phyloP scores from a whole-genome alignment of 169 alveolate genomes.

The Cryptosporidium parvum region DNA sequence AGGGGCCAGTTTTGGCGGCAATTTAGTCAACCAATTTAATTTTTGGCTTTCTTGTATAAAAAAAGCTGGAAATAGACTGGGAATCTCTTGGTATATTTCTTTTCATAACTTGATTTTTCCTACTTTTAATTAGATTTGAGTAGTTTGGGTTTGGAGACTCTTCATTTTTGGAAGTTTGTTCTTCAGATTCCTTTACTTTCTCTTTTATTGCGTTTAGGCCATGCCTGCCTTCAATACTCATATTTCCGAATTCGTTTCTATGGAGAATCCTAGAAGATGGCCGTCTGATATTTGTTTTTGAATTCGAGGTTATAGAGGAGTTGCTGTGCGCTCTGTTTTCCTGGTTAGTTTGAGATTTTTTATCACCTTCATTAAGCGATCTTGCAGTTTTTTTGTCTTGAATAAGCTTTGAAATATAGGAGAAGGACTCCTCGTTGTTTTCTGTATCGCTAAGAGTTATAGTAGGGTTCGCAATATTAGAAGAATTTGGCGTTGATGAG shows the following conservation, averaged over 20 bases:
- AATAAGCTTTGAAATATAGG: constrained; percentile 24
- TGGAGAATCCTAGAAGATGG: not conserved
- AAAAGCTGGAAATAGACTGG: constrained; percentile 54
- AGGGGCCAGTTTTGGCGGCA: constrained; percentile 36
- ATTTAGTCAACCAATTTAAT: constrained; percentile 7
- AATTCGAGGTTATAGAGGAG: not conserved
- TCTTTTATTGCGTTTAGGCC: not conserved
- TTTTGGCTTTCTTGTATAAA: constrained; percentile 29
- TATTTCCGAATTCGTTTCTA: not conserved
- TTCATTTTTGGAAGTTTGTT: not conserved
- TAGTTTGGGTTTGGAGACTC: constrained; percentile 33
- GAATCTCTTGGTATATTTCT: constrained; percentile 27
- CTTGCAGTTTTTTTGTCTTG: constrained; percentile 28
- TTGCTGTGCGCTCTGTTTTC: not conserved
- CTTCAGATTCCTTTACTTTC: not conserved
- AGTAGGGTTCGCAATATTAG: not conserved
- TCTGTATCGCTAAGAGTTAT: not conserved
- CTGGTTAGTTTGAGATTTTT: not conserved
- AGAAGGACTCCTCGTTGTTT: constrained; percentile 13
- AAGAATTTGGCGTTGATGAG: not conserved
- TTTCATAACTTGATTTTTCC: constrained; percentile 1
- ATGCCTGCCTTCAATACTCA: not conserved
- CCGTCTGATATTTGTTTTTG: not conserved
- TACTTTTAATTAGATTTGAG: constrained; percentile 2
- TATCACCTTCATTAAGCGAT: not conserved